Conservation (phyloP, 2,329 filamentous ascomycete genomes). For the Aspergillus tamarii region DNA sequence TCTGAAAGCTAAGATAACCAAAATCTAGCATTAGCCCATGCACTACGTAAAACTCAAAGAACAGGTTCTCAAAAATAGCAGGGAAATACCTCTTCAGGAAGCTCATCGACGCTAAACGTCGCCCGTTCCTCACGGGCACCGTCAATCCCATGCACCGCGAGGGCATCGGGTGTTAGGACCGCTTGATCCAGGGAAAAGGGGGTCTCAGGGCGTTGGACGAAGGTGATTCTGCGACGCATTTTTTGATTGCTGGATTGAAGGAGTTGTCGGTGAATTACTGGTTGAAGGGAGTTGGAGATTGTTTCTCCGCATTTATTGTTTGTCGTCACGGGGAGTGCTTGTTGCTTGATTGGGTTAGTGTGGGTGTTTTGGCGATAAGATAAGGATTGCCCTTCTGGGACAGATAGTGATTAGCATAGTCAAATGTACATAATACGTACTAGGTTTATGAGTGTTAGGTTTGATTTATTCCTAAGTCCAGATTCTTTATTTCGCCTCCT, state of each 20-base stretch:
- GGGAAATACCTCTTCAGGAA: constrained; percentile 64
- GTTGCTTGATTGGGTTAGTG: constrained; percentile 3
- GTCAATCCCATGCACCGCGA: constrained; percentile 63
- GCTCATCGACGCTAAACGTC: constrained; percentile 72
- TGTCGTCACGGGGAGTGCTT: constrained; percentile 3
- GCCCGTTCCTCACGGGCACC: constrained; percentile 78
- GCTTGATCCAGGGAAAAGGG: constrained; percentile 68
- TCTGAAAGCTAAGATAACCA: constrained; percentile 55
- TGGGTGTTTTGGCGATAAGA: constrained; percentile 1
- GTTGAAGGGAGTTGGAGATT: background rate
- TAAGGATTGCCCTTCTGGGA: background rate
- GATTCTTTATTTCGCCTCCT: no score
- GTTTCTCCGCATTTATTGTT: constrained; percentile 4
- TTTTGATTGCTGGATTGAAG: background rate
- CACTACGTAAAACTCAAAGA: no score
- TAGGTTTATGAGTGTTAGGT: no score
- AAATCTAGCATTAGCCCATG: background rate
- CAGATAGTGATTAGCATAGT: no score
- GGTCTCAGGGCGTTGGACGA: constrained; percentile 68
- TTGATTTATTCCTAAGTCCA: no score
- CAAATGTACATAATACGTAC: no score
- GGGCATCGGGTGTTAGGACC: constrained; percentile 55
- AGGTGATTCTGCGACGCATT: constrained; percentile 65
- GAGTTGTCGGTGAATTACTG: background rate
- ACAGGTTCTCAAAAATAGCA: background rate